Percentiles rank a stretch among this genome's conserved stretches.
Conservation (phyloP, 2,329 filamentous ascomycete genomes). For the Pseudocercospora macadamiae region DNA sequence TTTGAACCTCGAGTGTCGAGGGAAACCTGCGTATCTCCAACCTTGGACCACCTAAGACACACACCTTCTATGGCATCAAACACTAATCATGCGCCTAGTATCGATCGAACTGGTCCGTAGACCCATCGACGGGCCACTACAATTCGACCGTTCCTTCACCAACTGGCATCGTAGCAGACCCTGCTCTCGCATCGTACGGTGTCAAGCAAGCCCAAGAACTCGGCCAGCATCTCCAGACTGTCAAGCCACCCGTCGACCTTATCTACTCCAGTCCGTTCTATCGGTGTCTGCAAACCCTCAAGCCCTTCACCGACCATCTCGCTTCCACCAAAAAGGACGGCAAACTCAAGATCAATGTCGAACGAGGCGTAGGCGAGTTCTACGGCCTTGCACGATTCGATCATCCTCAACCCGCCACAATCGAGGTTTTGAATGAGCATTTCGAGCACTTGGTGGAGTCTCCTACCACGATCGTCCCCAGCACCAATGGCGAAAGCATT, state of each 20-base stretch:
- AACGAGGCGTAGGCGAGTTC: constrained; percentile 71
- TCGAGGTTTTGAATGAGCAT: constrained; percentile 63
- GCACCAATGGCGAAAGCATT: constrained; percentile 75
- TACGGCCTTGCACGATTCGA: constrained; percentile 84
- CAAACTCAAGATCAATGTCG: constrained; percentile 35
- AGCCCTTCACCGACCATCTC: constrained; percentile 65
- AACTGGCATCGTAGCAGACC: constrained; percentile 85
- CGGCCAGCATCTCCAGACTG: constrained; percentile 62
- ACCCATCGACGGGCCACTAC: constrained; percentile 79
- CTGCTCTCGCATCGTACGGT: constrained; percentile 83
- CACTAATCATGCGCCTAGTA: constrained; percentile 66
- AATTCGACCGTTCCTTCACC: constrained; percentile 73
- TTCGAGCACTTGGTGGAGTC: constrained; percentile 60
- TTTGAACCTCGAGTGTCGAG: background rate
- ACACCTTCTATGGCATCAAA: no score
- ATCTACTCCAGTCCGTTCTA: constrained; percentile 89
- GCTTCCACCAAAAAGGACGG: constrained; percentile 29
- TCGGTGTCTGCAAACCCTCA: constrained; percentile 81
- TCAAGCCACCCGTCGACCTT: constrained; percentile 69
- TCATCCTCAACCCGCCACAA: constrained; percentile 75
- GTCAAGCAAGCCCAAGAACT: constrained; percentile 81
- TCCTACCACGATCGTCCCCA: constrained; percentile 64
- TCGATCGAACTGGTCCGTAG: constrained; percentile 85
- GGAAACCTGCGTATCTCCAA: no score
- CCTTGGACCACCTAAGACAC: no score